These are phyloP conservation scores for Stygiomarasmius scandens DNA, from an alignment of 1,284 basidiomycete genomes.

Conservation along the genomic window DNA sequence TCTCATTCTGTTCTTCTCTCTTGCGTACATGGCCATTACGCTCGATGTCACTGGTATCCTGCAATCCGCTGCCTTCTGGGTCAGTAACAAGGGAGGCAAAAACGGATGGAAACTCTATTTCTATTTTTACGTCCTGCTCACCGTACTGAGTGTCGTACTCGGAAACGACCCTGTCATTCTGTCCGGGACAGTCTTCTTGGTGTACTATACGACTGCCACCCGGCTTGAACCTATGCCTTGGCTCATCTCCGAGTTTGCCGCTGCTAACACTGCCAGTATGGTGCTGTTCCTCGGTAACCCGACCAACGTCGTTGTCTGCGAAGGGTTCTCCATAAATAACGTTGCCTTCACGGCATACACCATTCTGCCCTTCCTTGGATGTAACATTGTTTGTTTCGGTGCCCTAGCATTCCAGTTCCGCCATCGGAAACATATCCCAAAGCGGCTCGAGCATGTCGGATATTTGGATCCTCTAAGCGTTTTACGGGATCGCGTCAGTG, in stretches of 20 bases:
- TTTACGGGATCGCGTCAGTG: constrained; percentile 52
- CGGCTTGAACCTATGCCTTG: constrained; percentile 50
- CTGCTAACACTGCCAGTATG: constrained; percentile 82
- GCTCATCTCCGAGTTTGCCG: constrained; percentile 61
- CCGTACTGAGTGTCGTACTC: constrained; percentile 76
- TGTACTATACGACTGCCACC: constrained; percentile 81
- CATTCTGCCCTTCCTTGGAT: constrained; percentile 69
- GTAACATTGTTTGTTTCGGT: constrained; percentile 55
- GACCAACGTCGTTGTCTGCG: constrained; percentile 73
- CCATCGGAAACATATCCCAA: constrained; percentile 52
- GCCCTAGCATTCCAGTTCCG: constrained; percentile 61
- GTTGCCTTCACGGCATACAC: constrained; percentile 74
- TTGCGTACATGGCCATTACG: constrained; percentile 94
- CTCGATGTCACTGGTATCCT: constrained; percentile 90
- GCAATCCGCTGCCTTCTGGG: constrained; percentile 85
- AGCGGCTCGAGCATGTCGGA: constrained; percentile 39
- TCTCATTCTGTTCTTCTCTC: constrained; percentile 87
- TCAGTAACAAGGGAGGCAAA: constrained; percentile 76
- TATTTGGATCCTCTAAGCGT: constrained; percentile 47
- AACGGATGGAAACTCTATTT: constrained; percentile 75
- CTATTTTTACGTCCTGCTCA: constrained; percentile 82
- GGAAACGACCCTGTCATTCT: constrained; percentile 93
- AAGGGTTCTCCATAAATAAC: constrained; percentile 61
- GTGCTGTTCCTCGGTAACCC: constrained; percentile 73
- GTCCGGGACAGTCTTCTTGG: constrained; percentile 84